These are phyloP conservation scores for Nannochloropsis limnetica DNA, from an alignment of 352 stramenopile species.

Conservation along the genomic window DNA sequence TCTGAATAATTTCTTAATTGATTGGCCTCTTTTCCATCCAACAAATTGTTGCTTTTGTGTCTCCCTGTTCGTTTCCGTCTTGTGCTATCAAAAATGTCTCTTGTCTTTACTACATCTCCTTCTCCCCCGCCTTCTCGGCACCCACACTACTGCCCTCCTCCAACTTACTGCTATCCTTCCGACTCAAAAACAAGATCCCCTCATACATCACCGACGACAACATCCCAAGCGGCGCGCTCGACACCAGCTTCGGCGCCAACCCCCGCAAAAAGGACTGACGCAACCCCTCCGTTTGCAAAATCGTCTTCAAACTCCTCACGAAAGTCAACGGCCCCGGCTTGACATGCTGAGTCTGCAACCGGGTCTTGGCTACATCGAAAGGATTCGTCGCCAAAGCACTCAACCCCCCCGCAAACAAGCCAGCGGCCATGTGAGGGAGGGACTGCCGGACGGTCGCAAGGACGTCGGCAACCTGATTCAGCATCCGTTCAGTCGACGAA, in stretches of 20 bases:
- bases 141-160: background rate
- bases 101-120: too few relatives aligned
- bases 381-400: constrained; percentile 14
- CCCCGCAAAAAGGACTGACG: background rate
- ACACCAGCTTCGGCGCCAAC: constrained; percentile 5
- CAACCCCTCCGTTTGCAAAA: constrained; percentile 1
- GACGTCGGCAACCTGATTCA: background rate
- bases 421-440: constrained; percentile 7
- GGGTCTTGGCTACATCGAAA: constrained; percentile 5
- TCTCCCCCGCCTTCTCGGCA: background rate
- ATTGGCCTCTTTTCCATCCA: background rate
- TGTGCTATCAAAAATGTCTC: too few relatives aligned
- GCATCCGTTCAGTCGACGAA: background rate
- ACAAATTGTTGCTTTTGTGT: background rate
- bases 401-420: background rate
- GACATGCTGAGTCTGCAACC: constrained; percentile 1
- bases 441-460: background rate
- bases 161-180: background rate
- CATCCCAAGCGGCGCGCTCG: constrained; percentile 20
- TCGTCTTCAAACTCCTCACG: background rate
- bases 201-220: constrained; percentile 3
- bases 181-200: constrained; percentile 7
- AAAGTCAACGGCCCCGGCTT: constrained; percentile 19
- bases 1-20: too few relatives aligned
- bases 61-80: too few relatives aligned